Evolutionary conservation across 2,329 filamentous ascomycete species (phyloP), one percentile per base, ranked within the genome.

Genomic region (Bipolaris oryzae): DNA sequence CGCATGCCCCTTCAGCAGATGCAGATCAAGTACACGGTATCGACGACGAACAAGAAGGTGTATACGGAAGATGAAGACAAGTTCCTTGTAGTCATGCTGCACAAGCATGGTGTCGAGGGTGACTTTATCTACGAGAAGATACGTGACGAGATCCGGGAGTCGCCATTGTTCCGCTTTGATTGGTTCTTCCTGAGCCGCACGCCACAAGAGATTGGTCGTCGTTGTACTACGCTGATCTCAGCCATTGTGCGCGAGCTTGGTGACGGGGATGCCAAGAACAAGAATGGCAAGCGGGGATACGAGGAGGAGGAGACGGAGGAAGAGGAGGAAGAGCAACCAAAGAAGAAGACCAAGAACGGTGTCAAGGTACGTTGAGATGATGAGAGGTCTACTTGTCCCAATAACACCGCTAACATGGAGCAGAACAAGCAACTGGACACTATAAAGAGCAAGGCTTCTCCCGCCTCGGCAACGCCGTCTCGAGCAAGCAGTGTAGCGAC

Each of bases 171-270:
- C 84, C 88, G 95, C 37, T 99, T 99, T 70, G 95, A 99, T 75
- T 99, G 96, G 96, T 99, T 99, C 81, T 97, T 99, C 82, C 84
- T 99, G 38, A 96, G 91, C 75, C 87, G 95, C 43, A 99, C 94
- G 3, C 92, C 95, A 0, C 88, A 93, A 47, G 95, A 99, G 78
- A 89, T 99, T 67, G 90, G 92, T 60, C 88, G 95, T 68, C 87
- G 96, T 50, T 98, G 95, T 79, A 96, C 91, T 31, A 99, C 96
- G 1, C 84, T 99, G 50, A 86, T 99, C 62, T 96, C 94, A 34
- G 96, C 95, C 0, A 92, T 99, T 45, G 90, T 95, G 50, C 90
- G 95, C 77, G 95, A 99, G 78, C 96, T 97, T 76, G 94, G 97
- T 10, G 74, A 89, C 34, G 81, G 81, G 28, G 79, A 81, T 52